Evolutionary conservation across 768 basidiomycete genomes (phyloP).

Genomic region (Strobilomyces dryophilus): DNA sequence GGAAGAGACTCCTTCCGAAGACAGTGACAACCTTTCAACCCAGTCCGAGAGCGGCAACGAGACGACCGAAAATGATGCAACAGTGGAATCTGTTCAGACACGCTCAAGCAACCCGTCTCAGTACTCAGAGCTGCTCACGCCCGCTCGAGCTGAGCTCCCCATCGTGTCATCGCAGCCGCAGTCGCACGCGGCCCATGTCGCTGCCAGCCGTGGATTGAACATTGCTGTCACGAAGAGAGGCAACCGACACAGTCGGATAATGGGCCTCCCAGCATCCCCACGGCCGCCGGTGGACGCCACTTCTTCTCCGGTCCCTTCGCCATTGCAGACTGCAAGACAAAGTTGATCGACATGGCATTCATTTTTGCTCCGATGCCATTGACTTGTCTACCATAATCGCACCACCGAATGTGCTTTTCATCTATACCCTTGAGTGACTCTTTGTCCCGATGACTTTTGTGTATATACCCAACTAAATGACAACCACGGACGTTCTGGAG

Average conservation of each 20-base stretch:
- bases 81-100: slow-evolving; percentile 40
- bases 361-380: background rate
- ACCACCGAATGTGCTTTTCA: slow-evolving; percentile 14
- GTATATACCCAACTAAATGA: slow-evolving; percentile 22
- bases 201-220: slow-evolving; percentile 69
- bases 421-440: slow-evolving; percentile 25
- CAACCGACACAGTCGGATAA: slow-evolving; percentile 60
- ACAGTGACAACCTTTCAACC: slow-evolving; percentile 62
- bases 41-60: slow-evolving; percentile 77
- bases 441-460: slow-evolving; percentile 3
- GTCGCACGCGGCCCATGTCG: slow-evolving; percentile 55
- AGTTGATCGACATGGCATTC: slow-evolving; percentile 11
- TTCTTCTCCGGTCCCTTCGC: slow-evolving; percentile 14
- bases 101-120: slow-evolving; percentile 38
- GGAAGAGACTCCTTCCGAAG: slow-evolving; percentile 64
- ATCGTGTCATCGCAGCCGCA: slow-evolving; percentile 27
- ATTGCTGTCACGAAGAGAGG: slow-evolving; percentile 54
- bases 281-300: slow-evolving; percentile 18
- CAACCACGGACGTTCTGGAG: slow-evolving; percentile 1
- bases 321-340: slow-evolving; percentile 24
- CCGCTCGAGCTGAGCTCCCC: slow-evolving; percentile 24
- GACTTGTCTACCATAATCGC: slow-evolving; percentile 4
- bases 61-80: slow-evolving; percentile 55
- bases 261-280: slow-evolving; percentile 55
- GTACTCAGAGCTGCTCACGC: slow-evolving; percentile 15